Base-by-base conservation (phyloP, 73 alveolate genomes). In the Symbiodinium pilosum region DNA sequence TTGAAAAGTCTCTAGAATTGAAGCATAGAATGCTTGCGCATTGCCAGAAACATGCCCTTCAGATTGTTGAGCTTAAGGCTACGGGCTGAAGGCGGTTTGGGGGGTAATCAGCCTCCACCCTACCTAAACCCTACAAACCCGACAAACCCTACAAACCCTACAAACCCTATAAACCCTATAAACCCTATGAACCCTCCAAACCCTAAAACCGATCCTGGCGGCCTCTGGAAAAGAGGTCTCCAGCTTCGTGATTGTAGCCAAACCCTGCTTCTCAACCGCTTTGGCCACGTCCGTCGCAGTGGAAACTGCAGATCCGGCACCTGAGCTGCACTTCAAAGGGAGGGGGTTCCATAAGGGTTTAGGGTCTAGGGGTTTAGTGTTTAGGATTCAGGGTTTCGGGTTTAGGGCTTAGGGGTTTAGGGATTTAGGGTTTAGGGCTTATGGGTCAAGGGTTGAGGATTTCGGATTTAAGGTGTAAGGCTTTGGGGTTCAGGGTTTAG, bases 221-320 rank as follows among this genome's bases (percentile, higher is more conserved):
- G n/a, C 77, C 77, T 36, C 88, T 2, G 81, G 81, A 24, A 42
- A 91, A 36, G 88, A 85, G 30, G 97, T 91, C 77, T 91, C 97
- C 87, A 91, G 52, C 39, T 43, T 51, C 39, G 88, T 69, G 81
- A 91, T 91, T 30, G 41, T 91, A 14, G 97, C 97, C 88, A 91
- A 47, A 75, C 97, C 97, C 42, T 91, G 97, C 77, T 91, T 91
- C 88, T 68, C 68, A 36, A 91, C 71, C 51, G 97, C 88, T 32
- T 69, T 71, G 40, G 97, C 97, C 24, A 43, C 36, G 52, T 91
- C 97, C 32, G 77, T 51, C 54, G 43, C 97, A 5, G 75, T 71
- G 26, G 97, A 42, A 73, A 88, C 54, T 4, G 97, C 97, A 8
- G 88, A 43, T 1, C 97, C 97, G n/a, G 88, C 52, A 52, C 97